Base-by-base conservation (phyloP, 306 rosid genomes). In the Heteromeles arbutifolia region DNA sequence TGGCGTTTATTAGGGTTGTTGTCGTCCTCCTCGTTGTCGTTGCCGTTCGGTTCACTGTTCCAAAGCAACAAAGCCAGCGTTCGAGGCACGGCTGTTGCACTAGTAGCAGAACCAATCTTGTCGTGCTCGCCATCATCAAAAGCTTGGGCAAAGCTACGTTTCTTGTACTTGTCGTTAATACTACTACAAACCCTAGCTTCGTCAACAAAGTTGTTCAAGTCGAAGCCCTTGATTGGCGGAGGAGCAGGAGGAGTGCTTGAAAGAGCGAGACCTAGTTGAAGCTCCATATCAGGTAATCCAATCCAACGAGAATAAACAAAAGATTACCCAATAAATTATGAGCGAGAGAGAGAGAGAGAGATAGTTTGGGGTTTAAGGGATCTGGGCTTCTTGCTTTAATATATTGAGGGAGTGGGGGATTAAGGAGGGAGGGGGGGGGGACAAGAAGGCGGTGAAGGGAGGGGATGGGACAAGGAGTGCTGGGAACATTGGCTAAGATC, bases 231-330 rank as follows among this genome's bases (percentile, higher is more conserved):
- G 75, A 67, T 54, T 22, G 80, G 21, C 8, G 54, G 54, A 50
- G 54, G 54, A 50, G 54, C 21, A 48, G 54, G 76, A 45, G 81
- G 76, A 21, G 80, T 52, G 61, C 50, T 37, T 3, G 93, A 81
- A 75, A 85, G 96, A 81, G 91, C 78, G n/a, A 92, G 95, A 67
- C 89, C 85, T 4, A 90, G 77, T 18, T 92, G 96, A 78, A 95
- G 97, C 82, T 95, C 96, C 97, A 90, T 88, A 3, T 28, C 53
- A 25, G 26, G 6, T n/a, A 57, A 57, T 57, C 62, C 26, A 48
- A n/a, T 59, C 77, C 44, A 64, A 72, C 77, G 80, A 67, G 34
- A 71, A 70, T 45, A 65, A 72, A 57, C 75, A 59, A 74, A 68
- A 12, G 32, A 17, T 13, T 15, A 13, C 54, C 12, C 19, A 74